Base-by-base conservation (phyloP, 768 basidiomycete genomes). In the Tylopilus sp. region DNA sequence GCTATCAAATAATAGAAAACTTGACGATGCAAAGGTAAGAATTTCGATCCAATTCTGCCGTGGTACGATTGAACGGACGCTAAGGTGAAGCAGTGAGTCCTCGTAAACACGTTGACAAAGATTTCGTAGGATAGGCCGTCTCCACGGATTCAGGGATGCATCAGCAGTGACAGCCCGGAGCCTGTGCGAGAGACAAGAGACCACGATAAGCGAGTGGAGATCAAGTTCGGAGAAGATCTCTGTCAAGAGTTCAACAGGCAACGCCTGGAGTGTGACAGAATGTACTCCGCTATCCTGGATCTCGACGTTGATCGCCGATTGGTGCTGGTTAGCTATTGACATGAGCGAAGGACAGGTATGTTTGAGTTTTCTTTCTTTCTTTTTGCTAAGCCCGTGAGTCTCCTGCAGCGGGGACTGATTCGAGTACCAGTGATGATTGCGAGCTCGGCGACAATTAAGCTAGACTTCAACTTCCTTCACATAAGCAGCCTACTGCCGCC, bases 11-110 rank as follows among this genome's bases (percentile, higher is more conserved):
- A 91, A 72, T 34, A 92, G 74, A 67, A 84, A 89, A 6, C 74
- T 63, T 0, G 88, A 76, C 26, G 72, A 70, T 13, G 85, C 89
- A 16, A 82, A 68, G n/a, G 78, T 77, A 45, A 90, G 65, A 30
- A 91, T 83, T 51, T 89, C 86, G 45, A 92, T 77, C 85, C 87
- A 92, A 63, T 91, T 92, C 49, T 86, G 83, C 42, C 85, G 76
- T 5, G 89, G 89, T 1, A 91, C 84, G 31, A 72, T 81, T 30
- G 71, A 71, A 29, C 81, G 81, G 29, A 86, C 78, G 59, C 85
- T 81, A 24, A 92, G 76, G 56, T 84, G 78, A 55, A 71, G 77
- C 47, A 91, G 66, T 25, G 72, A 67, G 8, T 65, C 64, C 49
- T 84, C 82, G 58, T 86, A 85, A 25, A 64, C 55, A 28, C 67